Evolutionary conservation across 2,329 filamentous ascomycete genomes (phyloP).

Genomic region (Exserohilum turcica): DNA sequence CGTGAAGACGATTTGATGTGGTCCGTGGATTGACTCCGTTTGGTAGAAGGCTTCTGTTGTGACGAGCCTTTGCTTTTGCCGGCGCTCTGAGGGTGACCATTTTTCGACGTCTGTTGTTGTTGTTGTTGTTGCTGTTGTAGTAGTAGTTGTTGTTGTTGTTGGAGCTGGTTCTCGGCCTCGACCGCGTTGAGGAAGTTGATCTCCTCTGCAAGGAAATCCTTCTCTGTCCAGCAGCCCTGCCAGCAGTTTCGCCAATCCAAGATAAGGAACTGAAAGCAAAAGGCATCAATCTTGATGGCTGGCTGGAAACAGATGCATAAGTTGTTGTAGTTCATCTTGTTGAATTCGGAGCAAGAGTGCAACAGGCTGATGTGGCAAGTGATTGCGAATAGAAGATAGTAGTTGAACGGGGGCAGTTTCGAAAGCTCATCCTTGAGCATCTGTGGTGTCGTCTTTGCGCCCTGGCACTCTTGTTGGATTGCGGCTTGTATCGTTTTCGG

Average conservation of each 20-base stretch:
- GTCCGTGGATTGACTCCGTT: constrained; percentile 40
- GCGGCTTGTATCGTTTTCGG: constrained; percentile 81
- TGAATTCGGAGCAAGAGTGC: constrained; percentile 88
- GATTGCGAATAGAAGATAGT: constrained; percentile 95
- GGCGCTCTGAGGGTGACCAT: constrained; percentile 31
- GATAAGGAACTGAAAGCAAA: constrained; percentile 93
- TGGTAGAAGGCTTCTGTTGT: constrained; percentile 34
- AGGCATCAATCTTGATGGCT: constrained; percentile 93
- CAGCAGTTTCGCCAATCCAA: constrained; percentile 96
- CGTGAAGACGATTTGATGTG: constrained; percentile 35
- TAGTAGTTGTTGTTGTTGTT: constrained; percentile 2
- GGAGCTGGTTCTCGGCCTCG: constrained; percentile 17
- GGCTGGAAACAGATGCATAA: constrained; percentile 97
- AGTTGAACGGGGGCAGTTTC: constrained; percentile 93
- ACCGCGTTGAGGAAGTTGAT: constrained; percentile 36
- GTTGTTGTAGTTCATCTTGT: constrained; percentile 98
- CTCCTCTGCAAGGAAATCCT: constrained; percentile 61
- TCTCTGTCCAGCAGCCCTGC: constrained; percentile 93
- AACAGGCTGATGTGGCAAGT: constrained; percentile 93
- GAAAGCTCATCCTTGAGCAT: constrained; percentile 89
- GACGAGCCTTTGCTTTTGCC: constrained; percentile 35
- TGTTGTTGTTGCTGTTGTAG: constrained; percentile 6
- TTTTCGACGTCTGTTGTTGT: constrained; percentile 30
- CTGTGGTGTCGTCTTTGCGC: constrained; percentile 79
- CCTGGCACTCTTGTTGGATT: constrained; percentile 78